These are phyloP conservation scores for Penicillium maclennaniae DNA, from an alignment of 495 filamentous ascomycete species.

Conservation along the genomic window DNA sequence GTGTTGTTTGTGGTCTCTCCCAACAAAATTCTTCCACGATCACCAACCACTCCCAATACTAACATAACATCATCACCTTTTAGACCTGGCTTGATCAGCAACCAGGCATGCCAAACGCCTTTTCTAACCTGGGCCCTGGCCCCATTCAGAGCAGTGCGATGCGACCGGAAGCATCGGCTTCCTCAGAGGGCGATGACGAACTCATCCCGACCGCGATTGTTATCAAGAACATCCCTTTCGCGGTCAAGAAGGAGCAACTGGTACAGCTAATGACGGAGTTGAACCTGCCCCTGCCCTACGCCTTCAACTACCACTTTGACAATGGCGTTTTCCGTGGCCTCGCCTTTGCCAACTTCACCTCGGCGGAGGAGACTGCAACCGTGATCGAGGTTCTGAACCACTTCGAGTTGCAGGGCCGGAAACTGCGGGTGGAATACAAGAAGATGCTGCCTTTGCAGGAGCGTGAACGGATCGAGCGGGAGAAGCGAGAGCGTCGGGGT, in stretches of 20 bases:
- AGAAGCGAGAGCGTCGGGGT: conserved; percentile 94
- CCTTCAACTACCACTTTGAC: conserved; percentile 99
- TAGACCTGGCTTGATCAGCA: conserved; percentile 62
- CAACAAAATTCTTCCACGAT: neutral
- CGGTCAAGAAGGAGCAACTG: conserved; percentile 94
- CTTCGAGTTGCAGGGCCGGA: conserved; percentile 89
- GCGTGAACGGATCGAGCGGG: conserved; percentile 91
- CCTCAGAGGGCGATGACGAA: conserved; percentile 66
- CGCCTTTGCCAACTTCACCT: conserved; percentile 98
- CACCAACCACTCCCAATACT: neutral
- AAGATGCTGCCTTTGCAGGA: conserved; percentile 97
- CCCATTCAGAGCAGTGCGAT: conserved; percentile 50
- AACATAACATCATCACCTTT: neutral
- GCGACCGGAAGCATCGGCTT: conserved; percentile 47
- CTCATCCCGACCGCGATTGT: conserved; percentile 97
- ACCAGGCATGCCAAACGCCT: conserved; percentile 49
- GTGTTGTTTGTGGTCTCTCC: conserved; percentile 16
- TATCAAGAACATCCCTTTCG: conserved; percentile 99
- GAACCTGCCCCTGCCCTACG: conserved; percentile 87
- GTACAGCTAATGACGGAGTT: conserved; percentile 89
- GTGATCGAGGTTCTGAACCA: conserved; percentile 93
- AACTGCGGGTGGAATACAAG: conserved; percentile 96
- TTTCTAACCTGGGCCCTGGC: conserved; percentile 51
- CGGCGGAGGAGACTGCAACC: conserved; percentile 81
- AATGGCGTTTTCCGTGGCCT: conserved; percentile 95